Conservation (phyloP, 208 protist species). For the Leishmania gerbilli region DNA sequence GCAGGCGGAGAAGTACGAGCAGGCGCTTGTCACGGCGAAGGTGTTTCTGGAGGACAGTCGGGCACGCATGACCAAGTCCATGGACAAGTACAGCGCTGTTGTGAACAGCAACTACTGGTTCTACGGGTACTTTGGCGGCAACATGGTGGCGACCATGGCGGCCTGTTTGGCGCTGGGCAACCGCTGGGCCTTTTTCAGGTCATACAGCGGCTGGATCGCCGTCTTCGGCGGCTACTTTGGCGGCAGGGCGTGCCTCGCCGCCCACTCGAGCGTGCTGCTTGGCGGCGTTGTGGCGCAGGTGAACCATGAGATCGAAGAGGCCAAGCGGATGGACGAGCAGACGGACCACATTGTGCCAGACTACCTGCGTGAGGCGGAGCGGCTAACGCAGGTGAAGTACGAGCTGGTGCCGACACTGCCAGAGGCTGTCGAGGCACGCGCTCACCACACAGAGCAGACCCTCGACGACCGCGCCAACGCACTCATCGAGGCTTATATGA, state of each 20-base stretch:
- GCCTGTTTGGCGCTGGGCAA: conserved; percentile 64
- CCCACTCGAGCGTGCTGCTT: conserved; percentile 64
- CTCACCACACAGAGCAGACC: conserved; percentile 22
- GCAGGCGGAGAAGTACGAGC: conserved; percentile 64
- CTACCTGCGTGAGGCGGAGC: conserved; percentile 59
- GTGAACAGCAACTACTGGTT: conserved; percentile 80
- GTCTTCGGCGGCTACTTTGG: conserved; percentile 81
- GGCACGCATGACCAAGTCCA: conserved; percentile 45
- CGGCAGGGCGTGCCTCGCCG: conserved; percentile 59
- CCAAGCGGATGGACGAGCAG: conserved; percentile 72
- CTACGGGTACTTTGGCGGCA: conserved; percentile 83
- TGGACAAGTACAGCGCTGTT: conserved; percentile 63
- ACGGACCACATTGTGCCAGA: conserved; percentile 63
- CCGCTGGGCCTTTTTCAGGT: conserved; percentile 64
- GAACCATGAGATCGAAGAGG: conserved; percentile 65
- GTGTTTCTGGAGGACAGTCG: conserved; percentile 82
- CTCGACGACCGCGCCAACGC: conserved; percentile 62
- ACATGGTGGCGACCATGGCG: conserved; percentile 72
- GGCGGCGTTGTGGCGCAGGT: conserved; percentile 54
- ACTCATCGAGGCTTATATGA: conserved; percentile 66
- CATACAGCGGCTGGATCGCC: conserved; percentile 78
- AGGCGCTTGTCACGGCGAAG: conserved; percentile 66
- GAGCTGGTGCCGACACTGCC: conserved; percentile 56
- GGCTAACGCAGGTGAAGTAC: conserved; percentile 66
- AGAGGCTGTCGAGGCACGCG: conserved; percentile 35